These are phyloP conservation scores for Penicillium longicatenatum DNA, from an alignment of 495 filamentous ascomycete genomes.

Conservation along the genomic window DNA sequence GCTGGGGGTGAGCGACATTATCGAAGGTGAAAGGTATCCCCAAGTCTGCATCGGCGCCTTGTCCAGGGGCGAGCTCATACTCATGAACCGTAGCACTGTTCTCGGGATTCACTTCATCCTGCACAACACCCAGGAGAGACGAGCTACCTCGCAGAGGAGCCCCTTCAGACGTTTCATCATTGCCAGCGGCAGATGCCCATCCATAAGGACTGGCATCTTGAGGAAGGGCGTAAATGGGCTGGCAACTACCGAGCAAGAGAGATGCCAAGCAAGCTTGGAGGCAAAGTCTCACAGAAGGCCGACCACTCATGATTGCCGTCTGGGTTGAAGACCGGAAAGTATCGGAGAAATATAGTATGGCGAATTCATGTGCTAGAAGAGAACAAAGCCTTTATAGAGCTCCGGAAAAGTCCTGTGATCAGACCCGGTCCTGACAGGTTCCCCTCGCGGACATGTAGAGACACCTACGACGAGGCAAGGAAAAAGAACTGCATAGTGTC, in stretches of 20 bases:
- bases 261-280: neutral
- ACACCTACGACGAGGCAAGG: neutral
- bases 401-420: too few species aligned
- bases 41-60: slow-evolving; percentile 3
- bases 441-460: too few species aligned
- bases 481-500: neutral
- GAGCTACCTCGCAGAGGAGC: slow-evolving; percentile 4
- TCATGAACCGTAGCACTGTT: slow-evolving; percentile 1
- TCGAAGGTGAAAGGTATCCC: slow-evolving; percentile 13
- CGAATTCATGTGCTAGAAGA: neutral
- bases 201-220: neutral
- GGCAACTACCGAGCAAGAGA: neutral
- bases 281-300: neutral
- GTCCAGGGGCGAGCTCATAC: slow-evolving; percentile 3
- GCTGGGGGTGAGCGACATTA: slow-evolving; percentile 2
- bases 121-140: slow-evolving; percentile 1
- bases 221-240: neutral
- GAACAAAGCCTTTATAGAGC: neutral
- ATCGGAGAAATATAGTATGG: neutral
- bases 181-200: slow-evolving; percentile 1
- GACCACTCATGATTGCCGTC: neutral
- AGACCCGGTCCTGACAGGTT: too few species aligned
- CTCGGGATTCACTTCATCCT: slow-evolving; percentile 2
- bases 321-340: neutral
- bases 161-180: slow-evolving; percentile 2